Percentiles rank a stretch among this genome's conserved stretches.
phyloP scores from a whole-genome alignment of 1,284 basidiomycete genomes.

The Boletus nobilissimus region DNA sequence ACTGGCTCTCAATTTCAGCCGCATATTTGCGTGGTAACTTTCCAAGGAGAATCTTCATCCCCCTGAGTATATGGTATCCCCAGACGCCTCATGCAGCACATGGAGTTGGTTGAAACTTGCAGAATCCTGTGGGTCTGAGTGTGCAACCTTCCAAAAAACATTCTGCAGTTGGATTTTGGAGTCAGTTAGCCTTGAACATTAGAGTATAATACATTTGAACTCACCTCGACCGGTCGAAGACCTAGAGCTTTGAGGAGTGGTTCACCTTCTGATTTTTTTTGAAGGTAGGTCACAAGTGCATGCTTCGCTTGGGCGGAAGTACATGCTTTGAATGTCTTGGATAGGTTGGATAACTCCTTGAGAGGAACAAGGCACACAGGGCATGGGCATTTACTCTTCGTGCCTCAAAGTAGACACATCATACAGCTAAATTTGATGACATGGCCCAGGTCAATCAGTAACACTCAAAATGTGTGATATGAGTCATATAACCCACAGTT shows the following conservation, averaged over 20 bases:
- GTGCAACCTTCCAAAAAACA: constrained; percentile 3
- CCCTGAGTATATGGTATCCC: not conserved
- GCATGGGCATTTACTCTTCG: not conserved
- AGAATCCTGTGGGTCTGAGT: not conserved
- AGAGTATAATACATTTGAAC: not conserved
- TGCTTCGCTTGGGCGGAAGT: not conserved
- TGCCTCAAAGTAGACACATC: not conserved
- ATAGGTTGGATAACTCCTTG: not conserved
- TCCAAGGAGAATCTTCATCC: not conserved
- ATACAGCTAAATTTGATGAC: not conserved
- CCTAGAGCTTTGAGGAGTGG: not conserved
- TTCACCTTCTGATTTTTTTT: not conserved
- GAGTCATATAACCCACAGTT: not conserved
- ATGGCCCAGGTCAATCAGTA: not conserved
- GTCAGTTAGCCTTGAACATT: not conserved
- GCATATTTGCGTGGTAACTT: not conserved
- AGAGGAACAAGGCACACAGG: not conserved
- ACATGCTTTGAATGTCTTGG: not conserved
- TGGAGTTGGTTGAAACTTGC: not conserved
- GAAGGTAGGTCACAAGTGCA: not conserved
- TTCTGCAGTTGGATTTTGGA: constrained; percentile 5
- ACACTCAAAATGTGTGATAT: not conserved
- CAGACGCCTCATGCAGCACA: not conserved
- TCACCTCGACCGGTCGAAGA: not conserved
- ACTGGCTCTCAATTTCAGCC: not conserved